phyloP scores from a whole-genome alignment of 1,284 basidiomycete genomes.

The Ustilago lituana region DNA sequence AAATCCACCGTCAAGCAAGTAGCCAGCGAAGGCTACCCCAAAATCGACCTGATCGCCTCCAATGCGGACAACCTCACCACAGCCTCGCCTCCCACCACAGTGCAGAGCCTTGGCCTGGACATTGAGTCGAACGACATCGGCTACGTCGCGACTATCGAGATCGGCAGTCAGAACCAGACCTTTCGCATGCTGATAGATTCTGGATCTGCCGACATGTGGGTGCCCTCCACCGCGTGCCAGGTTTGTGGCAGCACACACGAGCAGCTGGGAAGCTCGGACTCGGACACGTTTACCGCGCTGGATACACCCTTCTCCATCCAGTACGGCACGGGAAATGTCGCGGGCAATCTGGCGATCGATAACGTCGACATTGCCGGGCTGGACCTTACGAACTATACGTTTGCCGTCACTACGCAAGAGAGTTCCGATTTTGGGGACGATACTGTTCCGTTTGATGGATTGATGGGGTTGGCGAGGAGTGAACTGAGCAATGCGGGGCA shows the following conservation, averaged over 20 bases:
- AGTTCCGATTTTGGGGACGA: constrained; percentile 72
- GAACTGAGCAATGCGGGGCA: constrained; percentile 73
- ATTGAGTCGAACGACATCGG: constrained; percentile 76
- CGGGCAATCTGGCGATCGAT: constrained; percentile 77
- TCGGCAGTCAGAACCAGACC: constrained; percentile 79
- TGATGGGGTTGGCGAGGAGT: constrained; percentile 76
- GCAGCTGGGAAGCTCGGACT: constrained; percentile 76
- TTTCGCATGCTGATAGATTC: constrained; percentile 80
- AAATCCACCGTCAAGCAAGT: constrained; percentile 18
- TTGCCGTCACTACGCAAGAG: constrained; percentile 78
- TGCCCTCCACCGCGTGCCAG: constrained; percentile 49
- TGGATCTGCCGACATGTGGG: constrained; percentile 85
- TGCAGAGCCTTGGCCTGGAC: constrained; percentile 76
- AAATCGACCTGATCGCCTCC: constrained; percentile 30
- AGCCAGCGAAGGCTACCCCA: constrained; percentile 22
- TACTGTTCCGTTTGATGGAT: constrained; percentile 76
- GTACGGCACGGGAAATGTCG: constrained; percentile 78
- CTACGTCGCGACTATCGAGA: constrained; percentile 78
- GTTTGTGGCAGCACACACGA: constrained; percentile 70
- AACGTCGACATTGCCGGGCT: constrained; percentile 77
- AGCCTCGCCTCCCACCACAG: constrained; percentile 68
- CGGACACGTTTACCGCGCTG: constrained; percentile 74
- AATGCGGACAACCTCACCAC: constrained; percentile 36
- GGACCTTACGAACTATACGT: constrained; percentile 73
- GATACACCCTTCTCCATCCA: constrained; percentile 75